phyloP scores from a whole-genome alignment of 352 stramenopile species.

The Phytophthora megakarya region DNA sequence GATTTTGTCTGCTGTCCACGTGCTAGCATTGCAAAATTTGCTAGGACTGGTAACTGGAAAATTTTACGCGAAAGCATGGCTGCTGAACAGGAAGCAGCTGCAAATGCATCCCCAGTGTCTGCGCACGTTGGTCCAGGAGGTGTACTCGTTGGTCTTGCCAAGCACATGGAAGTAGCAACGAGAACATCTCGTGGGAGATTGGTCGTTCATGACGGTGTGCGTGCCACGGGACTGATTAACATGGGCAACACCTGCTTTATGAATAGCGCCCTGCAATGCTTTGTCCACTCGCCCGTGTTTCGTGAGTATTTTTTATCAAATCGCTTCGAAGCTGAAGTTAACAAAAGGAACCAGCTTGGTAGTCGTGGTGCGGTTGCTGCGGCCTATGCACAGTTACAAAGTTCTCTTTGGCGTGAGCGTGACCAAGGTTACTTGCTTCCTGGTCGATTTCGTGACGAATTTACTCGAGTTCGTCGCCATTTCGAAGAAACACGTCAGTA shows the following conservation, averaged over 20 bases:
- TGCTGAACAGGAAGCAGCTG: conserved; percentile 32
- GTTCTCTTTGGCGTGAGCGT: conserved; percentile 62
- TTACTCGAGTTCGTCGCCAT: conserved; percentile 58
- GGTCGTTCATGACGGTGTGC: conserved; percentile 42
- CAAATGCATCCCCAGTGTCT: conserved; percentile 16
- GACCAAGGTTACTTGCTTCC: conserved; percentile 56
- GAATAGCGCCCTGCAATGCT: conserved; percentile 91
- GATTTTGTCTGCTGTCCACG: conserved; percentile 55
- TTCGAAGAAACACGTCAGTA: conserved; percentile 92
- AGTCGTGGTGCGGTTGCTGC: conserved; percentile 90
- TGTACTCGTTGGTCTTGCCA: conserved; percentile 38
- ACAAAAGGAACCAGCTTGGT: conserved; percentile 93
- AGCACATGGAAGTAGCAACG: conserved; percentile 39
- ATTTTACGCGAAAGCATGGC: conserved; percentile 32
- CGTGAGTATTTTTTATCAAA: conserved; percentile 95
- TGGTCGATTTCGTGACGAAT: conserved; percentile 68
- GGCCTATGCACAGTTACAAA: conserved; percentile 86
- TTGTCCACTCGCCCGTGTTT: conserved; percentile 94
- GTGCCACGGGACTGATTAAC: conserved; percentile 74
- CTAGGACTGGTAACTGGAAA: conserved; percentile 42
- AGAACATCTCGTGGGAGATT: conserved; percentile 40
- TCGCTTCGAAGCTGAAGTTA: conserved; percentile 92
- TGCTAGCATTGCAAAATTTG: conserved; percentile 39
- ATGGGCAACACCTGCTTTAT: conserved; percentile 91
- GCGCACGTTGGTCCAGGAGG: conserved; percentile 17